These are phyloP conservation scores for Candida nonsorbophila DNA, from an alignment of 805 yeast genomes.

Conservation along the genomic window DNA sequence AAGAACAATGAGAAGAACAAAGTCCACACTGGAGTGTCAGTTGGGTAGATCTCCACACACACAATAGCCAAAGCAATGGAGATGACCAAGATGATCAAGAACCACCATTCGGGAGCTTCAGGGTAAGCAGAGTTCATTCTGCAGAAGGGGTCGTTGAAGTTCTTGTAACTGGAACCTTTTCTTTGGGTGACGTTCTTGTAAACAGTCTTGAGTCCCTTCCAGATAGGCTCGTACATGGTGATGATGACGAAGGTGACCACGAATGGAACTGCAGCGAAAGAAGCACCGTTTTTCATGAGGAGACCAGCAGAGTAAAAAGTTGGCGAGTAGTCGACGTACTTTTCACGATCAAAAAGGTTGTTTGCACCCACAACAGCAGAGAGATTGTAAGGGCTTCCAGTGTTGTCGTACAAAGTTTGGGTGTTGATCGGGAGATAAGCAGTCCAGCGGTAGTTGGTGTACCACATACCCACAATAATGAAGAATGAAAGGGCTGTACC, in stretches of 20 bases:
- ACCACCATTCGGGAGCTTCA: constrained; percentile 34
- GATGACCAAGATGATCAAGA: constrained; percentile 15
- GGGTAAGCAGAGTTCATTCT: constrained; percentile 26
- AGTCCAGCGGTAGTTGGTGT: constrained; percentile 22
- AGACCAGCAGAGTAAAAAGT: constrained; percentile 62
- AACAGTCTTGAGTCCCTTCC: constrained; percentile 6
- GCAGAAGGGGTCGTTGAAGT: constrained; percentile 21
- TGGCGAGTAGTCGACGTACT: constrained; percentile 14
- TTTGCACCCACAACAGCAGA: constrained; percentile 29
- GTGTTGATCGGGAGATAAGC: constrained; percentile 20
- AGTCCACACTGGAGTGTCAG: constrained; percentile 57
- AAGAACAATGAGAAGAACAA: constrained; percentile 48
- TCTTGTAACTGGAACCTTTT: constrained; percentile 7
- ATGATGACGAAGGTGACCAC: no score
- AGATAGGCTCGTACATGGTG: no score
- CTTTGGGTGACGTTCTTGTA: constrained; percentile 4
- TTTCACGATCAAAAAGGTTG: constrained; percentile 18
- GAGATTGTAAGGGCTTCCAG: constrained; percentile 17
- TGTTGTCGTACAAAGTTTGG: constrained; percentile 17
- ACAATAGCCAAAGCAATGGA: constrained; percentile 25
- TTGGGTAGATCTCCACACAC: constrained; percentile 27
- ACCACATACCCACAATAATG: constrained; percentile 22
- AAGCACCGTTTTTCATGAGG: constrained; percentile 53
- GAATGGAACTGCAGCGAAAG: constrained; percentile 53
- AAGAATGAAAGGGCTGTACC: constrained; percentile 19